Evolutionary conservation across 371 early-diverging fungal species (phyloP), one percentile per base, ranked within the genome.

Genomic region (Mucor saturninus): DNA sequence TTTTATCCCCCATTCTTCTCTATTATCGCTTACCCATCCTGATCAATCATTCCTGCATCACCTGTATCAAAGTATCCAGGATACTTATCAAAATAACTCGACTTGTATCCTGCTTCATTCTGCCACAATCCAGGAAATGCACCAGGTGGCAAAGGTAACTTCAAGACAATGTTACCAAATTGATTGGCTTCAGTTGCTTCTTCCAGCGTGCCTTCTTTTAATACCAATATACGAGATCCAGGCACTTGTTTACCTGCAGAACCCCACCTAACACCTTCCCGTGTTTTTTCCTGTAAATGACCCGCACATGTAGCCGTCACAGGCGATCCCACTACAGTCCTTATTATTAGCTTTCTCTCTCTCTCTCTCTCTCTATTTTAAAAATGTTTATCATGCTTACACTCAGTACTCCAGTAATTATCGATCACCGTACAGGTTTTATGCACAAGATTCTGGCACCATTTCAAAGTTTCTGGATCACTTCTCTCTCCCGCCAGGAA

Each of bases 381-480:
- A 21, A 32, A 13, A n/a, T 21, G 21, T 1, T 21, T 21, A 31
- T 13, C 26, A 45, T 31, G 88, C 54, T 95, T 95, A 46, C 94
- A 90, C 71, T 98, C 98, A 1, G 98, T 98, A 55, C 95, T 93
- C 96, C 96, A 98, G 75, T 92, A 98, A 59, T 95, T 93, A 72
- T 98, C 98, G 49, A 86, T 83, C 0, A 86, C 84, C 6, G 75
- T 76, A 28, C 76, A 79, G 13, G 64, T 45, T 15, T 77, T 63
- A 1, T 80, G 83, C 35, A 95, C 87, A 35, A 87, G 61, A 31
- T 81, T 60, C 11, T 77, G 80, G 71, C 89, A 93, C 78, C 89
- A 89, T 5, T 68, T 68, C 29, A 91, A 83, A 1, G 94, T 93
- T 40, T 89, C 91, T 1, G 92, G 89, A 69, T 94, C 92, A 48